Evolutionary conservation across 164 flowering plant species (phyloP).

Genomic region (Nelumbo lutea): DNA sequence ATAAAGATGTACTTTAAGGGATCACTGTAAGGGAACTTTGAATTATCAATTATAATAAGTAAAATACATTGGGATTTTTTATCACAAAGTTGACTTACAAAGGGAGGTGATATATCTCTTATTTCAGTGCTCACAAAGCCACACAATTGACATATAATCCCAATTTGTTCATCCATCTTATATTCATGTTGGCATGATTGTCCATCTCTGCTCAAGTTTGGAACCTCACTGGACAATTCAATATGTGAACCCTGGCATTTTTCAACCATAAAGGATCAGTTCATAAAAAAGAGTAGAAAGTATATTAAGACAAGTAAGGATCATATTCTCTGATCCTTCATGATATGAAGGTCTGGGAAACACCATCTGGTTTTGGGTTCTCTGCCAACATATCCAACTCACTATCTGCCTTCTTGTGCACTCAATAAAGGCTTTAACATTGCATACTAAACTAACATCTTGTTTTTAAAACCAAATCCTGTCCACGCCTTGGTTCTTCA

Average conservation of each 20-base stretch:
- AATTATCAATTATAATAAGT: background rate
- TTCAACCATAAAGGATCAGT: background rate
- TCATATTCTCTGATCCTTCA: no score
- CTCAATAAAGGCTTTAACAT: no score
- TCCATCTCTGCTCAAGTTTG: slow-evolving; percentile 15
- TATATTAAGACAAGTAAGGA: background rate
- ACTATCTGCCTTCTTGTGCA: background rate
- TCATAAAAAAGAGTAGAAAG: background rate
- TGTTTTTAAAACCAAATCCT: no score
- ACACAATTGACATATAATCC: slow-evolving; percentile 58
- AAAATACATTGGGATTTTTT: background rate
- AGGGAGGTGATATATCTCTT: slow-evolving; percentile 53
- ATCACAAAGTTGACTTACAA: slow-evolving; percentile 50
- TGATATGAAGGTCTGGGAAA: no score
- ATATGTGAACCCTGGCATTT: slow-evolving; percentile 31
- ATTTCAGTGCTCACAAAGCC: slow-evolving; percentile 61
- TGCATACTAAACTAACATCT: no score
- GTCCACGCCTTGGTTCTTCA: no score
- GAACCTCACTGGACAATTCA: slow-evolving; percentile 9
- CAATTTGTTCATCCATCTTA: slow-evolving; percentile 74
- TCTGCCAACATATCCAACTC: no score
- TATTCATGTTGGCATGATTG: slow-evolving; percentile 55
- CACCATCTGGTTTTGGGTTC: no score
- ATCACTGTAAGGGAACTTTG: background rate
- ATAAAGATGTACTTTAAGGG: no score